These are phyloP conservation scores for Fraxinus greggii DNA, from an alignment of 305 asterid genomes.

Conservation along the genomic window DNA sequence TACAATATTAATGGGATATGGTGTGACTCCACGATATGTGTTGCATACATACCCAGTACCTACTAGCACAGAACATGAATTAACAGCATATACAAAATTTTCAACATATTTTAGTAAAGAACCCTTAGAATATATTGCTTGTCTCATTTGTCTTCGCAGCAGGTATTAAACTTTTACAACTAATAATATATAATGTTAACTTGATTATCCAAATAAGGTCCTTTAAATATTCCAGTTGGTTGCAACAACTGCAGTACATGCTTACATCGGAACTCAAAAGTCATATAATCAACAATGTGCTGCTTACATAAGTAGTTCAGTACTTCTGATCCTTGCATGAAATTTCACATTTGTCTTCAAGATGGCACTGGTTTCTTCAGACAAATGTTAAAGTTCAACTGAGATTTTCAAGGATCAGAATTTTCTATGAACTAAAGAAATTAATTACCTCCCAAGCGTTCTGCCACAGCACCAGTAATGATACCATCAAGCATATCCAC, in stretches of 20 bases:
- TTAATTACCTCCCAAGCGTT: slow-evolving; percentile 85
- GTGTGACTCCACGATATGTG: slow-evolving; percentile 54
- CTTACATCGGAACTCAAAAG: background rate
- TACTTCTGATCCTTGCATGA: background rate
- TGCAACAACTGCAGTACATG: background rate
- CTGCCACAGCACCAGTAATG: slow-evolving; percentile 80
- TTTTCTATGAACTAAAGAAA: slow-evolving; percentile 18
- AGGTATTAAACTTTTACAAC: background rate
- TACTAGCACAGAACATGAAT: slow-evolving; percentile 27
- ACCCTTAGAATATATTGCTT: background rate
- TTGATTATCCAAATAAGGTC: background rate
- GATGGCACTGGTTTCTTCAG: background rate
- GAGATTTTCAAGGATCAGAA: slow-evolving; percentile 2
- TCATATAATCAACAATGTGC: background rate
- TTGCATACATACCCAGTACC: slow-evolving; percentile 90
- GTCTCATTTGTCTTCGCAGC: background rate
- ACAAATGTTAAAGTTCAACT: background rate
- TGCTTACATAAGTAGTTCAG: background rate
- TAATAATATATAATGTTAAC: background rate
- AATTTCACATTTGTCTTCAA: background rate
- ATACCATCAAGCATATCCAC: slow-evolving; percentile 87
- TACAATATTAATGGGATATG: slow-evolving; percentile 61
- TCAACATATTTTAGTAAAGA: background rate
- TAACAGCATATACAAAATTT: background rate
- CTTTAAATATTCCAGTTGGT: background rate